phyloP scores from a whole-genome alignment of 2,329 filamentous ascomycete genomes.

The Alternaria angustiovoidea region DNA sequence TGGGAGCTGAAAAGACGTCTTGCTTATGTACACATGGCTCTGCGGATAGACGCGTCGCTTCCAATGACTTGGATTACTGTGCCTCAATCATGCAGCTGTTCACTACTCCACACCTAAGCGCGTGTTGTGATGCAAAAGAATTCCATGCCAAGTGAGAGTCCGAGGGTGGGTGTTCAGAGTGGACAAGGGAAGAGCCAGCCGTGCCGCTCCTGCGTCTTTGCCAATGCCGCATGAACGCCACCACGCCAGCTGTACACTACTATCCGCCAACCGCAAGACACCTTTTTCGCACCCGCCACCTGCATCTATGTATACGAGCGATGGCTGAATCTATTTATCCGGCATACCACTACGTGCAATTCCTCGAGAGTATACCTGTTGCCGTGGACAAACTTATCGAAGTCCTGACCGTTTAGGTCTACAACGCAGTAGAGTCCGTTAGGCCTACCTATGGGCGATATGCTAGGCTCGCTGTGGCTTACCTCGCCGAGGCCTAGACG shows the following conservation, averaged over 20 bases:
- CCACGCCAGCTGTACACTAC: not conserved
- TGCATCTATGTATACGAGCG: not conserved
- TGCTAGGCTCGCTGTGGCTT: slow-evolving; percentile 10
- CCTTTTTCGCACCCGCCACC: not conserved
- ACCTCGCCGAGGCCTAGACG: not conserved
- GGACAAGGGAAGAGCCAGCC: slow-evolving; percentile 3
- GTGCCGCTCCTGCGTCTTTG: slow-evolving; percentile 11
- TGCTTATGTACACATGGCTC: not conserved
- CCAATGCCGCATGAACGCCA: slow-evolving; percentile 1
- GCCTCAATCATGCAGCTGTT: slow-evolving; percentile 4
- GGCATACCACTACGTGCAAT: not conserved
- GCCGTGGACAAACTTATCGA: not conserved
- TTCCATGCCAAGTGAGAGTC: not conserved
- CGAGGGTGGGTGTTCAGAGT: not conserved
- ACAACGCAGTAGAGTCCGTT: not conserved
- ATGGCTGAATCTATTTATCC: not conserved
- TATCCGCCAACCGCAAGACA: not conserved
- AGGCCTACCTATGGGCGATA: not conserved
- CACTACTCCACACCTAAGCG: not conserved
- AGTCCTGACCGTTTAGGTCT: not conserved
- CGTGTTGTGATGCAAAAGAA: not conserved
- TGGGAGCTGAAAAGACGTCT: not conserved
- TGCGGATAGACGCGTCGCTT: slow-evolving; percentile 1
- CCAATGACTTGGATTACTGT: slow-evolving; percentile 6
- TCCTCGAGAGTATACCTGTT: not conserved